Evolutionary conservation across 2,329 filamentous ascomycete species (phyloP).

Genomic region (Lachnellula willkommii): DNA sequence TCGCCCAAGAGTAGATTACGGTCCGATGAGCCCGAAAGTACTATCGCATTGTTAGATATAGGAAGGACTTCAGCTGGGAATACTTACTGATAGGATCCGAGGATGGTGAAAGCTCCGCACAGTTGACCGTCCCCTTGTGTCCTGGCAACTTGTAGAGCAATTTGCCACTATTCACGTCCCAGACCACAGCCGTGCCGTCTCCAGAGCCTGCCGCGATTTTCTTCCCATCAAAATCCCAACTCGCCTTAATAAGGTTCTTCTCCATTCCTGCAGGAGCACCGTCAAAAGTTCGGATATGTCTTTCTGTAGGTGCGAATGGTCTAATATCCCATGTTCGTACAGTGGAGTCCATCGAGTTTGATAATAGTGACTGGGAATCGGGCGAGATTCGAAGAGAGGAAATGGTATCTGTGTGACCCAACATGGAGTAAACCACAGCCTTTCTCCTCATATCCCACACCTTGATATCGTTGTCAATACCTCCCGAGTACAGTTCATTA

Average conservation of each 20-base stretch:
- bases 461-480: conserved; percentile 95
- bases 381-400: conserved; percentile 89
- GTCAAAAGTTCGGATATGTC: conserved; percentile 82
- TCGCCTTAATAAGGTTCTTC: conserved; percentile 84
- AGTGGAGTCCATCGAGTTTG: conserved; percentile 89
- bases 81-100: conserved; percentile 82
- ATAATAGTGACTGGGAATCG: conserved; percentile 83
- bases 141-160: conserved; percentile 91
- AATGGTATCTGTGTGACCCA: conserved; percentile 86
- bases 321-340: conserved; percentile 94
- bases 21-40: conserved; percentile 87
- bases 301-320: conserved; percentile 84
- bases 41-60: conserved; percentile 40
- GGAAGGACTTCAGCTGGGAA: neutral
- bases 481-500: conserved; percentile 89
- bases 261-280: conserved; percentile 84
- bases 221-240: conserved; percentile 83
- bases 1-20: conserved; percentile 79
- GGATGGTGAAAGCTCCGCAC: conserved; percentile 81
- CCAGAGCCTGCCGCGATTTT: conserved; percentile 85
- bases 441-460: conserved; percentile 97
- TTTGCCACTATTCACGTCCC: conserved; percentile 85
- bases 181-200: conserved; percentile 85
- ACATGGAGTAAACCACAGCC: conserved; percentile 76
- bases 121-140: conserved; percentile 92